Percentiles rank a stretch among this genome's conserved stretches.
phyloP scores from a whole-genome alignment of 2,329 filamentous ascomycete genomes.

The Exophiala sideris region DNA sequence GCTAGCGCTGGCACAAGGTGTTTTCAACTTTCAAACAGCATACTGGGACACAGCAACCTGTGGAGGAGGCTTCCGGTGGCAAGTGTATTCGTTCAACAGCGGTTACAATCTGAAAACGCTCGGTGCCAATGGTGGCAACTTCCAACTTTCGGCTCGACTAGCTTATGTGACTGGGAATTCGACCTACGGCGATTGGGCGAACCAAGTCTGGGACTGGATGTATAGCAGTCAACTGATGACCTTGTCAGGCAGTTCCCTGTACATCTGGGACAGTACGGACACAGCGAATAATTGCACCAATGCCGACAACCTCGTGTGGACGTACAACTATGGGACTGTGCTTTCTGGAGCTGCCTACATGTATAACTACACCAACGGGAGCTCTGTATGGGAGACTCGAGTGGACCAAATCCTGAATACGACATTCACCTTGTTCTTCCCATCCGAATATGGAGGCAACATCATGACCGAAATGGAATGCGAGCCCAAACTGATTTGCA shows the following conservation, averaged over 20 bases:
- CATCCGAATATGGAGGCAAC: constrained; percentile 44
- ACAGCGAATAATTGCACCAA: constrained; percentile 49
- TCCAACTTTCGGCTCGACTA: constrained; percentile 62
- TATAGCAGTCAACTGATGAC: constrained; percentile 28
- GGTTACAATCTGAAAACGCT: constrained; percentile 60
- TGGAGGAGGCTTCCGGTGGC: constrained; percentile 75
- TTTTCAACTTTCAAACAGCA: constrained; percentile 71
- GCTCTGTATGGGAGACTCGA: constrained; percentile 51
- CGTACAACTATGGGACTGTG: constrained; percentile 56
- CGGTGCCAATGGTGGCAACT: constrained; percentile 57
- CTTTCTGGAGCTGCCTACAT: constrained; percentile 55
- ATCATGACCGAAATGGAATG: constrained; percentile 60
- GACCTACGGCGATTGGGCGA: constrained; percentile 74
- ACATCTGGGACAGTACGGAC: constrained; percentile 56
- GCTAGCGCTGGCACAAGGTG: constrained; percentile 72
- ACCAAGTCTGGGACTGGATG: constrained; percentile 57
- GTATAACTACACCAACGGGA: constrained; percentile 49
- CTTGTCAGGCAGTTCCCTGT: constrained; percentile 47
- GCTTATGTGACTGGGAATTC: constrained; percentile 73
- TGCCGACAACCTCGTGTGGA: constrained; percentile 53
- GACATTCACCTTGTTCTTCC: constrained; percentile 51
- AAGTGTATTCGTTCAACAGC: constrained; percentile 73
- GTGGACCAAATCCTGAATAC: constrained; percentile 53
- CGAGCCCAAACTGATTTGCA: constrained; percentile 53
- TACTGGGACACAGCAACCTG: constrained; percentile 68